phyloP scores from a whole-genome alignment of 2,329 filamentous ascomycete species.

The Calycina herbarum region DNA sequence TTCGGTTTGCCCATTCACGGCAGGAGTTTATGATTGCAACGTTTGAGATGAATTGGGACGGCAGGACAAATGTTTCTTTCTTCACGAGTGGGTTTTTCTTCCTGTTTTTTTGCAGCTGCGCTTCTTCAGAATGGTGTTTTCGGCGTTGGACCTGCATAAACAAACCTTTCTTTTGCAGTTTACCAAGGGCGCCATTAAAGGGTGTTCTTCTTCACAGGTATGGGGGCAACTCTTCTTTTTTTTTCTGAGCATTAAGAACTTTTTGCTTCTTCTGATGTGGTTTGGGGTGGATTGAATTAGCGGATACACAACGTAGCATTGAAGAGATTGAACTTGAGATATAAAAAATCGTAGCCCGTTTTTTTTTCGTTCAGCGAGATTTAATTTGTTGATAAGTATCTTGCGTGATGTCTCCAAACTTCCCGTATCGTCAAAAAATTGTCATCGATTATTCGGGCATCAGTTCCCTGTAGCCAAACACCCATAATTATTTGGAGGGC shows the following conservation, averaged over 20 bases:
- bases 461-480: too few species aligned
- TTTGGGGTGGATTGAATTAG: conserved; percentile 13
- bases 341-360: neutral
- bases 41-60: conserved; percentile 34
- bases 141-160: conserved; percentile 22
- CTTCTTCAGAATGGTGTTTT: conserved; percentile 25
- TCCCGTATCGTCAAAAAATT: too few species aligned
- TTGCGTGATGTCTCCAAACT: neutral
- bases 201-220: conserved; percentile 8
- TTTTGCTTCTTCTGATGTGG: neutral
- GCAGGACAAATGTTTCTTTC: conserved; percentile 18
- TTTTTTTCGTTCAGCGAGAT: neutral
- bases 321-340: conserved; percentile 12
- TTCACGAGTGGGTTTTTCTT: conserved; percentile 17
- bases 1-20: conserved; percentile 22
- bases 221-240: neutral
- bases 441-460: too few species aligned
- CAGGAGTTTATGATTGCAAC: conserved; percentile 33
- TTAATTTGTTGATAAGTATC: neutral
- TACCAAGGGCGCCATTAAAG: conserved; percentile 23
- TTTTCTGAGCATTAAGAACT: neutral
- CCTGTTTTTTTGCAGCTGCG: neutral
- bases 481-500: too few species aligned
- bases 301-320: conserved; percentile 21
- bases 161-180: conserved; percentile 13